A percentile compares a stretch with the other conserved stretches of the same genome.
These are phyloP conservation scores for Ustilago tritici DNA, from an alignment of 1,284 basidiomycete species.

Conservation along the genomic window DNA sequence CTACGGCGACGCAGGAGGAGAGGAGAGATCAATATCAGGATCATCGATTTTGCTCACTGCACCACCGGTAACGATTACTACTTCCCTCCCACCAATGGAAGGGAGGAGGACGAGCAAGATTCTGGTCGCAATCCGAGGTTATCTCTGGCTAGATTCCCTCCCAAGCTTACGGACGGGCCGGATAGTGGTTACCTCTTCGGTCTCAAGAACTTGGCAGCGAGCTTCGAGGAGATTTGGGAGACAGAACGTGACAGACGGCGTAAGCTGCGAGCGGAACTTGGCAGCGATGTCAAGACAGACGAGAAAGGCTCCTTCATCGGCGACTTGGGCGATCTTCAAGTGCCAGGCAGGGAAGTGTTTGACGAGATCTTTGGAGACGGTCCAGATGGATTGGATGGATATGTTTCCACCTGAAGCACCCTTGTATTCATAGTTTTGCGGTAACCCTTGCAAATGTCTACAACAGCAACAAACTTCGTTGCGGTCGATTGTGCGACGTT, in stretches of 20 bases:
- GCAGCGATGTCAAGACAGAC: conserved; percentile 25
- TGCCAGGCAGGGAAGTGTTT: conserved; percentile 67
- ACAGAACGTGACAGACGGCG: conserved; percentile 50
- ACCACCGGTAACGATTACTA: conserved; percentile 94
- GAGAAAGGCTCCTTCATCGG: conserved; percentile 34
- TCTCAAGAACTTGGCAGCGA: conserved; percentile 79
- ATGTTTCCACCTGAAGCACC: conserved; percentile 49
- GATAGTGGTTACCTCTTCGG: conserved; percentile 95
- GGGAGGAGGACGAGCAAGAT: neutral
- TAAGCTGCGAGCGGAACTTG: conserved; percentile 11
- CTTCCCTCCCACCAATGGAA: conserved; percentile 69
- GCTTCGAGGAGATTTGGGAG: conserved; percentile 74
- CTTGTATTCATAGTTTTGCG: neutral
- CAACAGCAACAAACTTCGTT: neutral
- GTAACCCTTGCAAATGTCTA: neutral
- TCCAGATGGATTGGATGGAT: conserved; percentile 48
- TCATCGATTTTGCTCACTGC: conserved; percentile 99
- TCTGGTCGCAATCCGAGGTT: conserved; percentile 5
- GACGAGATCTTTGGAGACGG: conserved; percentile 65
- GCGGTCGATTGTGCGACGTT: neutral
- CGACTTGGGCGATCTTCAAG: conserved; percentile 58
- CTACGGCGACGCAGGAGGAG: conserved; percentile 67
- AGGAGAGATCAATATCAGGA: conserved; percentile 92
- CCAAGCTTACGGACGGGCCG: conserved; percentile 86
- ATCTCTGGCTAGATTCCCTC: conserved; percentile 77